Evolutionary conservation across 2,329 filamentous ascomycete genomes (phyloP), one percentile per base, ranked within the genome.

Genomic region (Chaetomium globosum): DNA sequence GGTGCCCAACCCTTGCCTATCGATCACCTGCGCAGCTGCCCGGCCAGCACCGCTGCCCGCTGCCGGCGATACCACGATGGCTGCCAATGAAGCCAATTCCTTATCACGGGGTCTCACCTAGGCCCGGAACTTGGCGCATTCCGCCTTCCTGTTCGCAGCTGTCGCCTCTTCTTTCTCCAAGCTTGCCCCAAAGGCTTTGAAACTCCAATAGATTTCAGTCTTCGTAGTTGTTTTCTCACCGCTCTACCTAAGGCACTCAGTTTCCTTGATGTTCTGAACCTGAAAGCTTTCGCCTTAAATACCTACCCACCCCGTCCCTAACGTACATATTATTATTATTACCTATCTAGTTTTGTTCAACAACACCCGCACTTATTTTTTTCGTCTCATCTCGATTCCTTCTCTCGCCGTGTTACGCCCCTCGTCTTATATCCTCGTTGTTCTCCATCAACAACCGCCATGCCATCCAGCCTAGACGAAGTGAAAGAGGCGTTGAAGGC

Each of bases 401-500:
- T 39, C 23, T 16, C 21, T 64, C 43, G 28, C 23, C 46, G 51
- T 33, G 39, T 30, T 16, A 23, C 58, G 33, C n/a, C 43, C 21
- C 51, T 21, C 39, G 58, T 23, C 36, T 33, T 19, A 36, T 39
- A 26, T 49, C 30, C 48, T 36, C 21, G 28, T 28, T 49, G 31
- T 30, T 16, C 31, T 36, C 28, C 39, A 51, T n/a, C 13, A 30
- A 13, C n/a, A 21, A 39, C 13, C 60, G 60, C 53, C 56, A 69
- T 69, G 68, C 63, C 66, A 65, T 68, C 61, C n/a, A 57, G 58
- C 26, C 69, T 82, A 63, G 76, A 75, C 46, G 75, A 80, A 46
- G 69, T 77, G 21, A 71, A 73, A 62, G 65, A 69, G 43, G 71
- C 73, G 19, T 63, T 78, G 65, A 72, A 74, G 65, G 71, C 70